A percentile compares a stretch with the other conserved stretches of the same genome.
phyloP scores from a whole-genome alignment of 495 filamentous ascomycete genomes.

The Aspergillus cavernicola region DNA sequence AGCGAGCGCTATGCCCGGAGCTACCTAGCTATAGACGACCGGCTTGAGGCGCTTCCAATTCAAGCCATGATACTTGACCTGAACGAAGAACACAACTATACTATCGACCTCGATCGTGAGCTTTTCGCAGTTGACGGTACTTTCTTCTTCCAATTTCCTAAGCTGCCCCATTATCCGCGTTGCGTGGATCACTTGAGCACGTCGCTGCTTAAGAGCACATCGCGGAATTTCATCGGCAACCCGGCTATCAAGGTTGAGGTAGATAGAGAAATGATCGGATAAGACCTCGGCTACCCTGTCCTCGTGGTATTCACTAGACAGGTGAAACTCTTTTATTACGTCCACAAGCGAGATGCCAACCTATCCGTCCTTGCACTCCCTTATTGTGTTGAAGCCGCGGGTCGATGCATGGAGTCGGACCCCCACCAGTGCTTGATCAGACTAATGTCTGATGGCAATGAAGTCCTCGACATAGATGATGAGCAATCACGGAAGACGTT shows the following conservation, averaged over 20 bases:
- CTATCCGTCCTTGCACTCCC: neutral
- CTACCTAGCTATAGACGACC: slow-evolving; percentile 18
- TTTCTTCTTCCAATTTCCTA: slow-evolving; percentile 7
- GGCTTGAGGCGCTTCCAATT: slow-evolving; percentile 11
- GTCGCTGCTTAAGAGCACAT: slow-evolving; percentile 1
- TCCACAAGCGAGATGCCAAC: neutral
- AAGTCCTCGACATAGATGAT: slow-evolving; percentile 9
- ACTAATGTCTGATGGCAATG: slow-evolving; percentile 11
- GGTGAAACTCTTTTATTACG: slow-evolving; percentile 18
- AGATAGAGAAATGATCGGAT: neutral
- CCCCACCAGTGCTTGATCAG: slow-evolving; percentile 12
- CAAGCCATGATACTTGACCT: neutral
- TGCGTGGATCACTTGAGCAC: slow-evolving; percentile 7
- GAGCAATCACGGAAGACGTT: neutral
- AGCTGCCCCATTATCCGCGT: slow-evolving; percentile 1
- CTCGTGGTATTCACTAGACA: slow-evolving; percentile 17
- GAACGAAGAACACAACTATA: slow-evolving; percentile 18
- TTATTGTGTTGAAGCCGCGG: slow-evolving; percentile 4
- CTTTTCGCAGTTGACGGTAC: slow-evolving; percentile 13
- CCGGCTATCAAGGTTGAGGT: slow-evolving; percentile 4
- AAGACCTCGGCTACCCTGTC: slow-evolving; percentile 1
- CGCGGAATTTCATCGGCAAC: slow-evolving; percentile 10
- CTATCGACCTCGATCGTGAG: slow-evolving; percentile 21
- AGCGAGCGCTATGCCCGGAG: slow-evolving; percentile 11
- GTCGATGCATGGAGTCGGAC: slow-evolving; percentile 10